These are phyloP conservation scores for Sanchytrium tribonematis DNA, from an alignment of 371 early-diverging fungal species.

Conservation along the genomic window DNA sequence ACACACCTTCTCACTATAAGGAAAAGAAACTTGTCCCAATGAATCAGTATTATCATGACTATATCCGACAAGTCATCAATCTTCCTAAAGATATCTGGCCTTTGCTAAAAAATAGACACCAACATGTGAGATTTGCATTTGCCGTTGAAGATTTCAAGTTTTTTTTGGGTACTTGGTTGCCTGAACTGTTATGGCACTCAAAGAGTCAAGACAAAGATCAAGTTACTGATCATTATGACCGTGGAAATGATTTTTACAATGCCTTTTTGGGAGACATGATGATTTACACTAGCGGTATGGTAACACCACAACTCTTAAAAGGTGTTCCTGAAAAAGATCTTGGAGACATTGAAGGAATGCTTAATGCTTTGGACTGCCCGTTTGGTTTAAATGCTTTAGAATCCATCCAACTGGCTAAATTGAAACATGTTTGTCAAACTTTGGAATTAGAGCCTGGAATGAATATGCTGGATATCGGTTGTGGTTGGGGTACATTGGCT, in stretches of 20 bases:
- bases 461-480: slow-evolving; percentile 78
- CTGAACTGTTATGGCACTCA: slow-evolving; percentile 75
- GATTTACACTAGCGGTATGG: slow-evolving; percentile 82
- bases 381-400: slow-evolving; percentile 55
- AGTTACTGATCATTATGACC: slow-evolving; percentile 86
- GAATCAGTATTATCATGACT: background rate
- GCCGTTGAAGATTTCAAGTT: slow-evolving; percentile 56
- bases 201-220: slow-evolving; percentile 81
- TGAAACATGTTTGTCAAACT: slow-evolving; percentile 58
- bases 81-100: background rate
- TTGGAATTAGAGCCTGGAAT: slow-evolving; percentile 61
- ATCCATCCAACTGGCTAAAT: slow-evolving; percentile 75
- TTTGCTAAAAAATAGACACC: background rate
- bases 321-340: background rate
- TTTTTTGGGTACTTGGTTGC: slow-evolving; percentile 76
- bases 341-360: background rate
- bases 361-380: slow-evolving; percentile 3
- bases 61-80: background rate
- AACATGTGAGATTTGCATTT: slow-evolving; percentile 11
- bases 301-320: slow-evolving; percentile 21
- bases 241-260: slow-evolving; percentile 84
- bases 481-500: slow-evolving; percentile 87
- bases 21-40: background rate
- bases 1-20: background rate
- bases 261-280: slow-evolving; percentile 54